Evolutionary conservation across 169 alveolate genomes (phyloP).

Genomic region (Plasmodium adleri): DNA sequence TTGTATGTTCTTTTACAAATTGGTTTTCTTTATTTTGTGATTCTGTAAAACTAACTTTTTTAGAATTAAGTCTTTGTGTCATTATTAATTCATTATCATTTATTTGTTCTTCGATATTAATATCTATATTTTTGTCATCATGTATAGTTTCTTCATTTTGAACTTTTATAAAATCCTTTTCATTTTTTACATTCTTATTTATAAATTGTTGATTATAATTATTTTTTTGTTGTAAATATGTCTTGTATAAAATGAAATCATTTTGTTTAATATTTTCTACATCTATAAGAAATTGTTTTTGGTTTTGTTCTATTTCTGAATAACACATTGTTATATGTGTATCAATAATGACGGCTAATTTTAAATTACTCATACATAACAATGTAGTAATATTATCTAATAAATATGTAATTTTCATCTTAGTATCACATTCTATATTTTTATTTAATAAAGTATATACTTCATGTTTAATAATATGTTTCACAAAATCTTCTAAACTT

Average conservation of each 20-base stretch:
- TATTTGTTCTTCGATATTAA: neutral
- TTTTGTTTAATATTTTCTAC: neutral
- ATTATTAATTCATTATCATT: neutral
- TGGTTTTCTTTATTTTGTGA: neutral
- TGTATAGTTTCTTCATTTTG: too few species aligned
- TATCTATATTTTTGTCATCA: neutral
- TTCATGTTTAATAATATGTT: slow-evolving; percentile 67
- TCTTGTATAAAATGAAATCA: neutral
- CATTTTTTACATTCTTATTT: neutral
- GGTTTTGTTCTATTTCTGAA: slow-evolving; percentile 12
- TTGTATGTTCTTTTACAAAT: neutral
- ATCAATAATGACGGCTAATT: slow-evolving; percentile 14
- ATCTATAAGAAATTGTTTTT: neutral
- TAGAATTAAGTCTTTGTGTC: too few species aligned
- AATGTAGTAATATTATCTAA: slow-evolving; percentile 42
- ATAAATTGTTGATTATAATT: neutral
- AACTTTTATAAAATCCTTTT: neutral
- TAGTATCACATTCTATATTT: slow-evolving; percentile 55
- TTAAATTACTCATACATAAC: slow-evolving; percentile 28
- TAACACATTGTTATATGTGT: slow-evolving; percentile 32
- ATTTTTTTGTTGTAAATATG: slow-evolving; percentile 12
- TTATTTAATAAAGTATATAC: slow-evolving; percentile 51
- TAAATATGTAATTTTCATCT: slow-evolving; percentile 58
- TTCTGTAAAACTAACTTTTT: too few species aligned
- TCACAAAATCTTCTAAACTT: slow-evolving; percentile 49